phyloP scores from a whole-genome alignment of 306 rosid species.

The Casuarina glauca region DNA sequence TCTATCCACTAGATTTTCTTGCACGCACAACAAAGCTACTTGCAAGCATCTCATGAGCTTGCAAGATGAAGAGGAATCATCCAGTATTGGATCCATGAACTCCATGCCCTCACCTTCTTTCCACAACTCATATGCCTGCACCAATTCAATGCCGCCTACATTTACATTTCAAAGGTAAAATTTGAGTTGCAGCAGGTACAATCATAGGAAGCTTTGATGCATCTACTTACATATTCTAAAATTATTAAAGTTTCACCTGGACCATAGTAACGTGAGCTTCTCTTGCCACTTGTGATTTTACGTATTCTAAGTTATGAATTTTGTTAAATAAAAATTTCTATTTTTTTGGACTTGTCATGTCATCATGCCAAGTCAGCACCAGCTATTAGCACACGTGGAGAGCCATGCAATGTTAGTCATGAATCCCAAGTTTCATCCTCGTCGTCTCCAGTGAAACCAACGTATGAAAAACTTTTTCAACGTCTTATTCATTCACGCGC shows the following conservation, averaged over 20 bases:
- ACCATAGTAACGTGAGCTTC: conserved; percentile 9
- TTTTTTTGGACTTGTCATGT: too few species aligned
- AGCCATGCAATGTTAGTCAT: too few species aligned
- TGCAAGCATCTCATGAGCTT: conserved; percentile 39
- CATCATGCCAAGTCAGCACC: conserved; percentile 39
- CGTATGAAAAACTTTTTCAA: too few species aligned
- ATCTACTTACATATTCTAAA: conserved; percentile 34
- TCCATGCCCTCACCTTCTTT: conserved; percentile 33
- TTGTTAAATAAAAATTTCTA: too few species aligned
- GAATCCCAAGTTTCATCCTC: too few species aligned
- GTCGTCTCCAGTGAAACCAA: too few species aligned
- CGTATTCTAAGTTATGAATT: not conserved
- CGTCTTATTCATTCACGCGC: too few species aligned
- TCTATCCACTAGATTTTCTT: conserved; percentile 35
- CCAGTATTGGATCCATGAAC: conserved; percentile 34
- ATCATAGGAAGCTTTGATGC: not conserved
- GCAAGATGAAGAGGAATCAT: conserved; percentile 29
- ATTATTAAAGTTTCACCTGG: conserved; percentile 20
- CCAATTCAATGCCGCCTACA: not conserved
- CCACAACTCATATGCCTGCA: conserved; percentile 46
- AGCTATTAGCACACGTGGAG: too few species aligned
- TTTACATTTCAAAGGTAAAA: not conserved
- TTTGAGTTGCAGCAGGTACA: not conserved
- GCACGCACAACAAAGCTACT: conserved; percentile 39
- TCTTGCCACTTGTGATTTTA: conserved; percentile 43